These are phyloP conservation scores for Phialemonium atrogriseum DNA, from an alignment of 2,329 filamentous ascomycete species.

Conservation along the genomic window DNA sequence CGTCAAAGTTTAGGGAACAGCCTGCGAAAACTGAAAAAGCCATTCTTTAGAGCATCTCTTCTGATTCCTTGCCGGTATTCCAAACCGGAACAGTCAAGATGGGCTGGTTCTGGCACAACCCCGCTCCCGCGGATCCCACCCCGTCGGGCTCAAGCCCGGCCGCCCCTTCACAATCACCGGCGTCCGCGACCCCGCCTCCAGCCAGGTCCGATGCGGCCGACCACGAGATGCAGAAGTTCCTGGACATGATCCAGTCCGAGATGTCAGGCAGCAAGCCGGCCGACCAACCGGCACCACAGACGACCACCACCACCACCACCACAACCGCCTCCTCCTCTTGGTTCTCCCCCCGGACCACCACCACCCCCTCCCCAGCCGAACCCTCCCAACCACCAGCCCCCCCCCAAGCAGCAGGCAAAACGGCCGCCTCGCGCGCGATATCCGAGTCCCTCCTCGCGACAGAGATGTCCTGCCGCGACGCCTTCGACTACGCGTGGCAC, in stretches of 20 bases:
- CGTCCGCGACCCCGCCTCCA: slow-evolving; percentile 7
- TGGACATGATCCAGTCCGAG: slow-evolving; percentile 33
- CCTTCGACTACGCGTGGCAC: slow-evolving; percentile 91
- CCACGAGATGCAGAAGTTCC: slow-evolving; percentile 46
- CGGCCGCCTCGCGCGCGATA: slow-evolving; percentile 38
- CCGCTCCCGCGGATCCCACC: slow-evolving; percentile 5
- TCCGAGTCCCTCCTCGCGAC: slow-evolving; percentile 64
- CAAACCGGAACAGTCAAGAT: slow-evolving; percentile 34
- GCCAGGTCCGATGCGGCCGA: slow-evolving; percentile 23
- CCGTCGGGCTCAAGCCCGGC: slow-evolving; percentile 2
- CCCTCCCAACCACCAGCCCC: slow-evolving; percentile 9
- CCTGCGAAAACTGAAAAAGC: no score
- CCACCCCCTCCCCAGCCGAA: slow-evolving; percentile 15
- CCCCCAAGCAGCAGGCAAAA: slow-evolving; percentile 1
- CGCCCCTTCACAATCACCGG: slow-evolving; percentile 2
- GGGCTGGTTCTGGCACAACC: slow-evolving; percentile 52
- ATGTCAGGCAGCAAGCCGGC: slow-evolving; percentile 4
- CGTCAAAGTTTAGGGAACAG: no score
- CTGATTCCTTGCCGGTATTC: no score
- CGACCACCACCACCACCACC: slow-evolving; percentile 13
- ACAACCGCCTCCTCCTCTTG: slow-evolving; percentile 9
- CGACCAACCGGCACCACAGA: slow-evolving; percentile 11
- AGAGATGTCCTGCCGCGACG: slow-evolving; percentile 78
- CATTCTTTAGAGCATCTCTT: no score
- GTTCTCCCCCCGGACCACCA: slow-evolving; percentile 11